Evolutionary conservation across 2,329 filamentous ascomycete genomes (phyloP).

Genomic region (Penicillium sp.): DNA sequence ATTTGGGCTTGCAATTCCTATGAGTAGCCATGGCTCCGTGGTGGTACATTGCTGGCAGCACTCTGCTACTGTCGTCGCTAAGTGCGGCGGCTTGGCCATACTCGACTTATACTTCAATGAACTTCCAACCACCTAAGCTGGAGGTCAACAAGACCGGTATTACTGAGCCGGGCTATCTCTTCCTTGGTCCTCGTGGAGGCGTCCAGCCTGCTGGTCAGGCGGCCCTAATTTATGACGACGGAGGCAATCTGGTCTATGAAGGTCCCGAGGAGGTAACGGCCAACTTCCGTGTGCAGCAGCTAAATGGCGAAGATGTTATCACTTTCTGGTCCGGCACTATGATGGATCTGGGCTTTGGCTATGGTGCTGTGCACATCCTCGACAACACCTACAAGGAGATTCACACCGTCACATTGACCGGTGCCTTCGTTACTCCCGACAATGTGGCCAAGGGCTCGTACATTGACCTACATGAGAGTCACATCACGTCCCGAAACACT

Average conservation of each 20-base stretch:
- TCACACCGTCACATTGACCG: constrained; percentile 38
- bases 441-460: constrained; percentile 34
- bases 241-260: constrained; percentile 45
- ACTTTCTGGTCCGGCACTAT: constrained; percentile 47
- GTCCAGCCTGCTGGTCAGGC: constrained; percentile 35
- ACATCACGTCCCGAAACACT: constrained; percentile 42
- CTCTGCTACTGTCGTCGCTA: constrained; percentile 20
- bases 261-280: constrained; percentile 40
- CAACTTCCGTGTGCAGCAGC: constrained; percentile 44
- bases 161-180: constrained; percentile 43
- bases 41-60: constrained; percentile 25
- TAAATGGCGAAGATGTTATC: constrained; percentile 43
- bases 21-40: constrained; percentile 18
- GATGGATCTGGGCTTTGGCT: constrained; percentile 38
- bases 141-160: constrained; percentile 40
- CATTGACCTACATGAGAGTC: constrained; percentile 46
- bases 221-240: constrained; percentile 46
- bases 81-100: constrained; percentile 25
- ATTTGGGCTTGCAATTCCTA: background rate
- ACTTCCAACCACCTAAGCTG: constrained; percentile 37
- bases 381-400: constrained; percentile 44
- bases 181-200: constrained; percentile 41
- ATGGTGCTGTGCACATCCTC: constrained; percentile 41
- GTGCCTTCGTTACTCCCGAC: constrained; percentile 38
- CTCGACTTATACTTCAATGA: constrained; percentile 23